Conservation (phyloP, 2,329 filamentous ascomycete species). For the Immersiporthe knoxdaviesiana region DNA sequence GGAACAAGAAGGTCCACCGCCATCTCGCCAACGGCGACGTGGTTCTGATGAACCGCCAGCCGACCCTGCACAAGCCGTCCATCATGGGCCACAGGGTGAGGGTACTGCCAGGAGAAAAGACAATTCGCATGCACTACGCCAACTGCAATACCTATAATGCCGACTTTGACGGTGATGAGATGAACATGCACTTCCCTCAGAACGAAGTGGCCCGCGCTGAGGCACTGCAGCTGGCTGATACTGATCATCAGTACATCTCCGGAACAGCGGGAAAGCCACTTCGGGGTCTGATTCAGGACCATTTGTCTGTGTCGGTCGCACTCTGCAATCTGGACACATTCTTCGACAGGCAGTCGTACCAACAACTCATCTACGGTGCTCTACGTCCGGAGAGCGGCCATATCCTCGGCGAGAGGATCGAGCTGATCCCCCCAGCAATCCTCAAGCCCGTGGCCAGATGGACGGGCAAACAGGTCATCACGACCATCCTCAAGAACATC, state of each 20-base stretch:
- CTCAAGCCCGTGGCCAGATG: slow-evolving; percentile 80
- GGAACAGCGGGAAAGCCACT: slow-evolving; percentile 92
- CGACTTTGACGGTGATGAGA: slow-evolving; percentile 98
- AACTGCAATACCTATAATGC: slow-evolving; percentile 99
- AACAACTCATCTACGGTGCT: slow-evolving; percentile 90
- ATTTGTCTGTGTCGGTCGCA: slow-evolving; percentile 91
- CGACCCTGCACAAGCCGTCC: slow-evolving; percentile 95
- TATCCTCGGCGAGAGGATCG: slow-evolving; percentile 79
- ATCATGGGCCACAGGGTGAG: slow-evolving; percentile 98
- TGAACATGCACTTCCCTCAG: slow-evolving; percentile 99
- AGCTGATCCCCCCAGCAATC: slow-evolving; percentile 79
- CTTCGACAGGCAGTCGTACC: slow-evolving; percentile 85
- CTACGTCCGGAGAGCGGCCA: slow-evolving; percentile 89
- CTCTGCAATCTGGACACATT: slow-evolving; percentile 91
- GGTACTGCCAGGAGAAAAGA: slow-evolving; percentile 92
- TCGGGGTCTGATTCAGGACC: slow-evolving; percentile 96
- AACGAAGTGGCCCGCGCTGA: slow-evolving; percentile 94
- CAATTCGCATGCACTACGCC: slow-evolving; percentile 98
- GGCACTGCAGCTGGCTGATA: slow-evolving; percentile 90
- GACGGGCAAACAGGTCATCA: slow-evolving; percentile 97
- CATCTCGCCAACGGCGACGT: slow-evolving; percentile 97
- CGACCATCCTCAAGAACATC: slow-evolving; percentile 91
- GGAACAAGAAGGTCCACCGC: slow-evolving; percentile 94
- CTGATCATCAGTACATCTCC: slow-evolving; percentile 95
- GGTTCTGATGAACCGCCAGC: slow-evolving; percentile 98